These are phyloP conservation scores for Aureobasidium sp. DNA, from an alignment of 2,329 filamentous ascomycete species.

Conservation along the genomic window DNA sequence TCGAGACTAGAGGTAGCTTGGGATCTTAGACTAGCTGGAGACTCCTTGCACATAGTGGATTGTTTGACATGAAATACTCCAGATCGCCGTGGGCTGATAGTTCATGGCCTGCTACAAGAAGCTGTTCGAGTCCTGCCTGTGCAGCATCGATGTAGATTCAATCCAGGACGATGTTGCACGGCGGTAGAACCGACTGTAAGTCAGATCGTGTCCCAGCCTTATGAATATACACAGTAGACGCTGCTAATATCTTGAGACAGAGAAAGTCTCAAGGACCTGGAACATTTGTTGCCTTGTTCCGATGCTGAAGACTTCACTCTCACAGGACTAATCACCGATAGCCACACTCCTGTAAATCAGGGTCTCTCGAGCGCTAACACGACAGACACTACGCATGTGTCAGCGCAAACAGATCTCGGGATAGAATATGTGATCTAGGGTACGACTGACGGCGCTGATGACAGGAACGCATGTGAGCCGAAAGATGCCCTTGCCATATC, in stretches of 20 bases:
- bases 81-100: constrained; percentile 1
- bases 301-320: constrained; percentile 26
- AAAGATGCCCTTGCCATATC: constrained; percentile 15
- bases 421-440: constrained; percentile 22
- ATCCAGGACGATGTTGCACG: constrained; percentile 22
- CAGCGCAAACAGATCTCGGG: constrained; percentile 22
- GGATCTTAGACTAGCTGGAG: constrained; percentile 25
- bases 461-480: constrained; percentile 12
- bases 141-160: constrained; percentile 19
- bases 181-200: constrained; percentile 26
- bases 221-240: constrained; percentile 23
- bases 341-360: constrained; percentile 21
- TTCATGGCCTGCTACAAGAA: constrained; percentile 24
- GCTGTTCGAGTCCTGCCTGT: constrained; percentile 26
- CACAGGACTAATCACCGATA: constrained; percentile 21
- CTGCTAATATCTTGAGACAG: constrained; percentile 22
- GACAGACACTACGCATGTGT: constrained; percentile 16
- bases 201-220: constrained; percentile 22
- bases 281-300: constrained; percentile 24
- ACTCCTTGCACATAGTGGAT: constrained; percentile 21
- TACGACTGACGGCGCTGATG: constrained; percentile 13
- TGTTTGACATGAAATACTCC: background rate
- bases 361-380: constrained; percentile 23
- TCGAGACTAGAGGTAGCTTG: constrained; percentile 20
- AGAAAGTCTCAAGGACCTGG: constrained; percentile 14